Conservation (phyloP, 768 basidiomycete genomes). For the Lentinus tigrinus region DNA sequence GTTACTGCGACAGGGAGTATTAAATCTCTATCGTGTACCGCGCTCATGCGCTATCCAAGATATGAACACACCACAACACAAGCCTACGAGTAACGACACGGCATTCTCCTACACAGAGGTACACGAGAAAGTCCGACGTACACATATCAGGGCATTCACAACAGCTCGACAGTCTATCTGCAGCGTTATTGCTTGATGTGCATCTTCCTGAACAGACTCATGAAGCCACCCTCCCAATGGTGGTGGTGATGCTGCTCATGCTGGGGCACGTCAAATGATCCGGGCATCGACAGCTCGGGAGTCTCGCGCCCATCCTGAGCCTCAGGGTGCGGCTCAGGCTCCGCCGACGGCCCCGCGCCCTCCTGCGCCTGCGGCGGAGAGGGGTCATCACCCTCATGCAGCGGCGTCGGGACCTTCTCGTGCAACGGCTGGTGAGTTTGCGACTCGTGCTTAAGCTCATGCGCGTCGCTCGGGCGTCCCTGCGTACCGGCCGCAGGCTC, state of each 20-base stretch:
- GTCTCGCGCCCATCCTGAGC: constrained; percentile 7
- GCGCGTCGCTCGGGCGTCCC: constrained; percentile 18
- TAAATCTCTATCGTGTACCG: no score
- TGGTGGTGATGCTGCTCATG: constrained; percentile 8
- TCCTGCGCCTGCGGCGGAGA: background rate
- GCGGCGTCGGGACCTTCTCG: constrained; percentile 17
- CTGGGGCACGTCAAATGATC: constrained; percentile 41
- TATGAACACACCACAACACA: no score
- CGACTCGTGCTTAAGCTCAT: constrained; percentile 25
- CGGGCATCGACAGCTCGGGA: constrained; percentile 44
- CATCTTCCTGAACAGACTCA: constrained; percentile 17
- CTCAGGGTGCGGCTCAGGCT: background rate
- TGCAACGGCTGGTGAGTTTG: constrained; percentile 24
- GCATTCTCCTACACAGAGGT: no score
- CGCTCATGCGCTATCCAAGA: no score
- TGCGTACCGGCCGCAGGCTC: background rate
- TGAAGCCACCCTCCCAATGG: constrained; percentile 16
- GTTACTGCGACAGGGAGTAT: no score
- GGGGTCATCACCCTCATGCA: constrained; percentile 7
- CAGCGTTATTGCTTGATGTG: constrained; percentile 15
- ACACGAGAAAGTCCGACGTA: background rate
- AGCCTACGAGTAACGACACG: no score
- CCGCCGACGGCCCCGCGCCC: background rate
- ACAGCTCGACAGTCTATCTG: no score
- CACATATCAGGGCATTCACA: background rate